phyloP scores from a whole-genome alignment of 2,329 filamentous ascomycete genomes.

The Paraphaeosphaeria minitans region DNA sequence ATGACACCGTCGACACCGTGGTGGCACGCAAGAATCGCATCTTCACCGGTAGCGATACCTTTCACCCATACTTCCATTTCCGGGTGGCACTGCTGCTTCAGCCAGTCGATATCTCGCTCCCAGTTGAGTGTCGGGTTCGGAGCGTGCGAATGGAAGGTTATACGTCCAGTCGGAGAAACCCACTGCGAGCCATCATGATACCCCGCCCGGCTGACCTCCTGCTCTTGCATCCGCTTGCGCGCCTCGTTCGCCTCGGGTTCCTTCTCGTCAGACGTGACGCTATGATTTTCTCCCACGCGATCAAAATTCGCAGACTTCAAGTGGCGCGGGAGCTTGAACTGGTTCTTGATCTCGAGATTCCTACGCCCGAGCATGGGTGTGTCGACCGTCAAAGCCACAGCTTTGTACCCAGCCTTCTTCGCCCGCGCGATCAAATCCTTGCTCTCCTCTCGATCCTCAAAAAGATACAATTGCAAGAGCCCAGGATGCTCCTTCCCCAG shows the following conservation, averaged over 20 bases:
- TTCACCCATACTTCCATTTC: slow-evolving; percentile 50
- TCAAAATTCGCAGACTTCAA: slow-evolving; percentile 30
- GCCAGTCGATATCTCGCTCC: slow-evolving; percentile 25
- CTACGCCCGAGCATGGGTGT: slow-evolving; percentile 30
- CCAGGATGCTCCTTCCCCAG: slow-evolving; percentile 43
- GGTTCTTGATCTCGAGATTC: slow-evolving; percentile 32
- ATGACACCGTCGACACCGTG: slow-evolving; percentile 54
- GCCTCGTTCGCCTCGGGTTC: not conserved
- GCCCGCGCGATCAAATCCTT: slow-evolving; percentile 29
- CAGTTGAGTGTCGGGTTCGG: slow-evolving; percentile 19
- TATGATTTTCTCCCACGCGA: not conserved
- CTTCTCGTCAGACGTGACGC: not conserved
- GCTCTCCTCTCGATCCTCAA: slow-evolving; percentile 32
- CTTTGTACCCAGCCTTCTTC: slow-evolving; percentile 32
- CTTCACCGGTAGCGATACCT: slow-evolving; percentile 49
- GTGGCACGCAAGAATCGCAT: slow-evolving; percentile 50
- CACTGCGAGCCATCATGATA: not conserved
- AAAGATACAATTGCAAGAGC: slow-evolving; percentile 52
- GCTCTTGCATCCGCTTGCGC: slow-evolving; percentile 11
- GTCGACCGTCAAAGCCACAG: slow-evolving; percentile 33
- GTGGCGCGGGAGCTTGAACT: slow-evolving; percentile 31
- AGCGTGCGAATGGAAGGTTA: slow-evolving; percentile 1
- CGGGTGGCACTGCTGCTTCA: slow-evolving; percentile 25
- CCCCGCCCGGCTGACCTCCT: not conserved
- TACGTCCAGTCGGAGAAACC: slow-evolving; percentile 2